Base-by-base conservation (phyloP, 495 filamentous ascomycete species). In the Immersiella caudata region DNA sequence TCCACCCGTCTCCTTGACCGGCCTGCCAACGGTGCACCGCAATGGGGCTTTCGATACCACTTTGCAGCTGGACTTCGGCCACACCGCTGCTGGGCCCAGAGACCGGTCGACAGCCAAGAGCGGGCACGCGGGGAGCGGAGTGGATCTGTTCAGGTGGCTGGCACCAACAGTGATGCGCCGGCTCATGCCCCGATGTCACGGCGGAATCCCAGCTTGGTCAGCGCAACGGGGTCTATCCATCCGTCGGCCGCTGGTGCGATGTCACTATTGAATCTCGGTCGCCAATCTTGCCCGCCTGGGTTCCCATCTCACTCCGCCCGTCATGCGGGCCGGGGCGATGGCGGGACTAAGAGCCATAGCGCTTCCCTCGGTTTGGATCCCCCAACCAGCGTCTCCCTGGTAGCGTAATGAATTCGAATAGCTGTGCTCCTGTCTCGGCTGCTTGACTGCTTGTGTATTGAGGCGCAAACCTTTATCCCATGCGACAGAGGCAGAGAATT, bases 111-210 rank as follows among this genome's bases (percentile, higher is more conserved):
- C 9, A 12, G 40, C 40, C 40, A 46, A 46, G 40, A 46, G 40
- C 40, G 16, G 40, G 40, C 16, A 18, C 40, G 40, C 40, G 40
- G 40, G 40, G 40, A 46, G 40, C 40, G 11, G 40, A 46, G 40
- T 46, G 40, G 40, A 14, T 46, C 40, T 46, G 4, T 46, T 18
- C 14, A 59, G 51, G 6, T 21, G 20, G 2, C 50, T n/a, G 25
- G 26, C 57, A 33, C 57, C 33, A 59, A 20, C 57, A 25, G 33
- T 11, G 57, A 46, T 5, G 40, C 40, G 57, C 27, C 27, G 26
- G 25, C 57, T n/a, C 33, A 33, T 35, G 57, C 26, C 26, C 33
- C 57, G 57, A 59, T 36, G 57, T 59, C 57, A 59, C 57, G 26
- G 57, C 26, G 57, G 57, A 59, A 59, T 59, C 16, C 21, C 14